Conservation (phyloP, 192 early-diverging fungal species). For the Coemansia pectinata region DNA sequence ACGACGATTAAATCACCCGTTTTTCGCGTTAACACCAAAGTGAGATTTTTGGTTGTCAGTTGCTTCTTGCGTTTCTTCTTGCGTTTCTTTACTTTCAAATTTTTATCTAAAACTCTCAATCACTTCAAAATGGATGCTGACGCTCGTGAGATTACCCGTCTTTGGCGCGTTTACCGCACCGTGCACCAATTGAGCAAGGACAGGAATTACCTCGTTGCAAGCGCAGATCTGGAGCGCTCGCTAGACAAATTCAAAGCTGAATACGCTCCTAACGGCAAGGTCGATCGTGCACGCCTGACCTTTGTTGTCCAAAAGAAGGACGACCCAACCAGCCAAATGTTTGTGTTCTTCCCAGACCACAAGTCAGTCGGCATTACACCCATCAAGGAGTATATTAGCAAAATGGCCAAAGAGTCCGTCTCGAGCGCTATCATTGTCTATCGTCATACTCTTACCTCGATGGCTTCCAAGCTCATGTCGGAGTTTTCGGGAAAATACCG, state of each 20-base stretch:
- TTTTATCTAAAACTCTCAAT: neutral
- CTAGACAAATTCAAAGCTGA: conserved; percentile 75
- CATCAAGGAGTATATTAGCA: conserved; percentile 74
- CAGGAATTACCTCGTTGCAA: conserved; percentile 84
- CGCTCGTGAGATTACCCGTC: conserved; percentile 63
- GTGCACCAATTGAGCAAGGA: conserved; percentile 87
- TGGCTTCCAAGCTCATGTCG: conserved; percentile 73
- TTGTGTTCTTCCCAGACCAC: conserved; percentile 92
- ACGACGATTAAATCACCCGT: neutral
- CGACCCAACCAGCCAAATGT: conserved; percentile 79
- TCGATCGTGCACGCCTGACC: conserved; percentile 78
- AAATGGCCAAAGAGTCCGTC: conserved; percentile 84
- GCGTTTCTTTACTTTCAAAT: neutral
- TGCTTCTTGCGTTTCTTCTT: neutral
- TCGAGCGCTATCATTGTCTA: conserved; percentile 87
- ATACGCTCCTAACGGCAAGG: conserved; percentile 68
- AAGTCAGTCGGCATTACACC: conserved; percentile 86
- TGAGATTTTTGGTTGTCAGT: neutral
- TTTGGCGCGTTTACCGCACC: conserved; percentile 86
- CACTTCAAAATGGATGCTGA: conserved; percentile 33
- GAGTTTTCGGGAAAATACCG: conserved; percentile 50
- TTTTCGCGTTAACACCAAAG: neutral
- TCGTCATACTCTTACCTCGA: conserved; percentile 77
- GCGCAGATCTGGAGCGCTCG: conserved; percentile 77
- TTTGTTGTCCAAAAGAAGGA: conserved; percentile 83